phyloP scores from a whole-genome alignment of 2,329 filamentous ascomycete genomes.

The Trichophyton simii region DNA sequence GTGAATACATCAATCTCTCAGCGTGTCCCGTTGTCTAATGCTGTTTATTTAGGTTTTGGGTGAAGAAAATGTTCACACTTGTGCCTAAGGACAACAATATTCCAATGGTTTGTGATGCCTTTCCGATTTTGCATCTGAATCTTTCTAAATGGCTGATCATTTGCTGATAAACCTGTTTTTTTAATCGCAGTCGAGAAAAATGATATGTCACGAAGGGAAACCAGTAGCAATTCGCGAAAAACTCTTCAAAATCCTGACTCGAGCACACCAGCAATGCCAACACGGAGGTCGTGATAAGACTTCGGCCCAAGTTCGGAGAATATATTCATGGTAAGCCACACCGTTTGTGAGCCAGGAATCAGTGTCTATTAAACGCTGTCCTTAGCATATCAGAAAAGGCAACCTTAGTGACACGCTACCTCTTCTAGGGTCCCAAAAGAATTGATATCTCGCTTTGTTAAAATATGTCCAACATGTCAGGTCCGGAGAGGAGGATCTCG shows the following conservation, averaged over 20 bases:
- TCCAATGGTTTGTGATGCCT: conserved; percentile 24
- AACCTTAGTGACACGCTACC: conserved; percentile 4
- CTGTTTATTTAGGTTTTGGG: conserved; percentile 34
- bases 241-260: conserved; percentile 39
- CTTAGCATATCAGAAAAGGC: not conserved
- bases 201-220: conserved; percentile 40
- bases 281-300: conserved; percentile 43
- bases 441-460: conserved; percentile 40
- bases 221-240: conserved; percentile 42
- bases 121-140: conserved; percentile 4
- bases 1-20: conserved; percentile 1
- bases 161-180: conserved; percentile 5
- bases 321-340: conserved; percentile 36
- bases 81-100: conserved; percentile 28
- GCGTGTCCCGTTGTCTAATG: conserved; percentile 2
- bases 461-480: conserved; percentile 39
- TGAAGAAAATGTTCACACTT: conserved; percentile 42
- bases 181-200: conserved; percentile 23
- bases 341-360: not conserved
- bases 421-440: conserved; percentile 39
- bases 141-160: not conserved
- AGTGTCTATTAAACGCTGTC: not conserved
- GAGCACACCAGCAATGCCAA: conserved; percentile 39
- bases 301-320: conserved; percentile 38
- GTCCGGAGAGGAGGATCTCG: conserved; percentile 34